Base-by-base conservation (phyloP, 164 flowering plant genomes). In the Liriodendron chinense region DNA sequence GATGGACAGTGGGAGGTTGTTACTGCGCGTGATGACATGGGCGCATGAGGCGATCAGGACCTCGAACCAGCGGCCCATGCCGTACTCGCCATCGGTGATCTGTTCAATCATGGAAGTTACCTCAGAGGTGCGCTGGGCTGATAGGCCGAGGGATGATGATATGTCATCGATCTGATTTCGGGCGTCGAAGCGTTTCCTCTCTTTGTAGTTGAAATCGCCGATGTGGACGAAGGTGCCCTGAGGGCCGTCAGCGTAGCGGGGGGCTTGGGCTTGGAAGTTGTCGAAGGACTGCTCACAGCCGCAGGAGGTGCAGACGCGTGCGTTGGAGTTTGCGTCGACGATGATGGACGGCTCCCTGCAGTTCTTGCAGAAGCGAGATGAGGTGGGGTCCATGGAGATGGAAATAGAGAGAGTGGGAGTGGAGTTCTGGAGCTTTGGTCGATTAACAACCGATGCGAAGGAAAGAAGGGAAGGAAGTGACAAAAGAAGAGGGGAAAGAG, bases 1-100 rank as follows among this genome's bases (percentile, higher is more conserved):
- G n/a, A 93, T 84, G 0, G 96, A 77, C 71, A 90, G 53, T 7
- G 87, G 68, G 65, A 75, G 69, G 7, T 72, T 59, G 22, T 80
- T 83, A 20, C 62, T 83, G 57, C 98, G 82, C 86, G 85, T 83
- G 1, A 86, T 88, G 24, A 91, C 85, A 77, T 89, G 91, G 69
- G 83, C 78, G 75, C 94, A 94, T 18, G 99, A 94, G 20, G 91
- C 96, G 18, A 92, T 76, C 2, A 95, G 73, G 9, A 92, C 72
- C 0, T 78, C 63, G 77, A 95, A 92, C 98, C 99, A 95, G 13
- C 75, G 67, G 0, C 98, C 97, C 12, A 6, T 25, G 5, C 99
- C 98, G 21, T 77, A 92, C 70, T 92, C 97, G 0, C 86, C 92
- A 0, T 87, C 87, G 0, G 98, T 91, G n/a, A 95, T 81, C 10